These are phyloP conservation scores for Parsonsia alboflavescens DNA, from an alignment of 257 asterid genomes.

Conservation along the genomic window DNA sequence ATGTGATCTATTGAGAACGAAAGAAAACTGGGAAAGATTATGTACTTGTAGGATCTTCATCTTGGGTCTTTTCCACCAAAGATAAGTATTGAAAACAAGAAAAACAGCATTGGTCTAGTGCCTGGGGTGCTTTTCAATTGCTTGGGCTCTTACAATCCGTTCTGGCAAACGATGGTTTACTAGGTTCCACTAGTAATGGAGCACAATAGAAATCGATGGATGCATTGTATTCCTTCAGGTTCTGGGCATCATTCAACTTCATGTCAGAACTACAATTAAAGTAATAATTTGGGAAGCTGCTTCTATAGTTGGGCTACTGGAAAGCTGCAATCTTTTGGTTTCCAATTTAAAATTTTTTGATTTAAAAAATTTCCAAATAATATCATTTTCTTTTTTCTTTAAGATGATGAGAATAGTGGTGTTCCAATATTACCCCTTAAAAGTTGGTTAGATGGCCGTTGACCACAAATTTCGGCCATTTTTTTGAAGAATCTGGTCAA, in stretches of 20 bases:
- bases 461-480: too few species aligned
- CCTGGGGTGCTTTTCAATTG: slow-evolving; percentile 67
- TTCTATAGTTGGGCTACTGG: not conserved
- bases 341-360: too few species aligned
- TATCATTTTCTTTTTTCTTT: too few species aligned
- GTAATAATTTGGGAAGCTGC: not conserved
- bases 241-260: slow-evolving; percentile 5
- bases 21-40: not conserved
- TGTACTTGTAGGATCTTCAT: slow-evolving; percentile 58
- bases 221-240: slow-evolving; percentile 71
- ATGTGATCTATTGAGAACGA: not conserved
- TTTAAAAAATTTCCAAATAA: too few species aligned
- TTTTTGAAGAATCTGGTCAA: too few species aligned
- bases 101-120: slow-evolving; percentile 71
- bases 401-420: too few species aligned
- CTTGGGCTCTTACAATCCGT: slow-evolving; percentile 62
- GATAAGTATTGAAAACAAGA: slow-evolving; percentile 69
- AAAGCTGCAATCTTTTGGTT: not conserved
- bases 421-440: too few species aligned
- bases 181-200: slow-evolving; percentile 78
- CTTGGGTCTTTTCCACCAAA: slow-evolving; percentile 84
- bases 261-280: slow-evolving; percentile 5
- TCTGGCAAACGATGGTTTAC: slow-evolving; percentile 63
- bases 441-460: too few species aligned
- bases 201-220: slow-evolving; percentile 83